Percentiles rank a stretch among this genome's conserved stretches.
These are phyloP conservation scores for Byssochlamys sp. DNA, from an alignment of 2,329 filamentous ascomycete species.

Conservation along the genomic window DNA sequence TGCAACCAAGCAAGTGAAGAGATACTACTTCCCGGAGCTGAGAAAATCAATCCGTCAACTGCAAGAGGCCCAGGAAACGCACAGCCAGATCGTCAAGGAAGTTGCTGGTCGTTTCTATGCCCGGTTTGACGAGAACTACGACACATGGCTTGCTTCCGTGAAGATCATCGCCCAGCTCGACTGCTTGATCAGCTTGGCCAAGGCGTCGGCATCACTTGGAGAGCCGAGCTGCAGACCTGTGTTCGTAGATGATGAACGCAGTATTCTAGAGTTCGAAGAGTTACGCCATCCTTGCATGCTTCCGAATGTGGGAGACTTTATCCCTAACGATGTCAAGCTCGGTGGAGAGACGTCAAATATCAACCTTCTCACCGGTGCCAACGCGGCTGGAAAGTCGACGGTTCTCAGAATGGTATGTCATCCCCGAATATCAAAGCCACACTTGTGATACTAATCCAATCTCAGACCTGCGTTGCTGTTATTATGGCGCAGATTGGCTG, in stretches of 20 bases:
- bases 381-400: constrained; percentile 94
- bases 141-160: constrained; percentile 77
- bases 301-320: constrained; percentile 82
- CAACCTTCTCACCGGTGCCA: constrained; percentile 84
- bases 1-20: constrained; percentile 76
- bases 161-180: constrained; percentile 86
- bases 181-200: constrained; percentile 85
- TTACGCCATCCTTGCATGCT: constrained; percentile 92
- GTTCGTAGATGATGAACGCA: constrained; percentile 79
- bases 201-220: constrained; percentile 72
- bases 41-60: constrained; percentile 72
- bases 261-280: constrained; percentile 81
- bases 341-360: constrained; percentile 76
- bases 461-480: constrained; percentile 80
- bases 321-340: constrained; percentile 84
- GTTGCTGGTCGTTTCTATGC: constrained; percentile 73
- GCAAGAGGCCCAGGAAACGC: constrained; percentile 88
- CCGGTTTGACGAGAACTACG: constrained; percentile 80
- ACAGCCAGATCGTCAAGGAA: constrained; percentile 81
- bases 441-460: constrained; percentile 2
- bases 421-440: background rate
- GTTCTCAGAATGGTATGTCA: constrained; percentile 75
- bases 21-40: constrained; percentile 84
- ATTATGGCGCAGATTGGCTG: constrained; percentile 97
- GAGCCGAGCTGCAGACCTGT: constrained; percentile 76